Conservation (phyloP, 257 asterid species). For the Plantago ovata region DNA sequence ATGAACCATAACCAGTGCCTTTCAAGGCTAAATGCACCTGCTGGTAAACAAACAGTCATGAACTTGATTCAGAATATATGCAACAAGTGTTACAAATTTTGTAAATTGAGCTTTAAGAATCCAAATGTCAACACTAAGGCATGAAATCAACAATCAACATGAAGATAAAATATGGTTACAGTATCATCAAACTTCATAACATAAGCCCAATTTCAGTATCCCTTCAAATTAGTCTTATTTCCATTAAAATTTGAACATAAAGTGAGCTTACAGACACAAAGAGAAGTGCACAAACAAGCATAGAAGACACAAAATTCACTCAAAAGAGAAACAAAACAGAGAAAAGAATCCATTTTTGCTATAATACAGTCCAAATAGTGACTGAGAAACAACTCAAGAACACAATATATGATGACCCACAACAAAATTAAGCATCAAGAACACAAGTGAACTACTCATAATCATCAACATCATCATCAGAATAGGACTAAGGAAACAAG, state of each 20-base stretch:
- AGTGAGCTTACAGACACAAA: neutral
- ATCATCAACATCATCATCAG: slow-evolving; percentile 16
- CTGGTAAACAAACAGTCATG: slow-evolving; percentile 9
- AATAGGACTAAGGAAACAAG: slow-evolving; percentile 10
- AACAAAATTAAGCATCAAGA: slow-evolving; percentile 15
- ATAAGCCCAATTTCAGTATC: too few species aligned
- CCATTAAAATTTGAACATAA: neutral
- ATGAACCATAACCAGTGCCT: slow-evolving; percentile 23
- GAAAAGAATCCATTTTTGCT: slow-evolving; percentile 6
- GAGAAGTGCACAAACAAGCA: neutral
- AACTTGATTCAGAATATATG: slow-evolving; percentile 7
- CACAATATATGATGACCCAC: slow-evolving; percentile 14
- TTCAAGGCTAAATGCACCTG: neutral
- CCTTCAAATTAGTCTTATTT: neutral
- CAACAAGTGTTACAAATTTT: neutral
- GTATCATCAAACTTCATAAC: too few species aligned
- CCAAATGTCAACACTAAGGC: too few species aligned
- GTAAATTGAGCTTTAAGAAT: too few species aligned
- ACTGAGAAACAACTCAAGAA: slow-evolving; percentile 12
- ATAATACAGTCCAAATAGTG: slow-evolving; percentile 6
- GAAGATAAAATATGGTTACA: too few species aligned
- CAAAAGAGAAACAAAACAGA: neutral
- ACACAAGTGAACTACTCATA: neutral
- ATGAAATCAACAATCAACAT: too few species aligned
- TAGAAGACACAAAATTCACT: neutral